Percentiles rank a stretch among this genome's conserved stretches.
Evolutionary conservation across 192 early-diverging fungal species (phyloP).

Genomic region (Backusella morwellensis): DNA sequence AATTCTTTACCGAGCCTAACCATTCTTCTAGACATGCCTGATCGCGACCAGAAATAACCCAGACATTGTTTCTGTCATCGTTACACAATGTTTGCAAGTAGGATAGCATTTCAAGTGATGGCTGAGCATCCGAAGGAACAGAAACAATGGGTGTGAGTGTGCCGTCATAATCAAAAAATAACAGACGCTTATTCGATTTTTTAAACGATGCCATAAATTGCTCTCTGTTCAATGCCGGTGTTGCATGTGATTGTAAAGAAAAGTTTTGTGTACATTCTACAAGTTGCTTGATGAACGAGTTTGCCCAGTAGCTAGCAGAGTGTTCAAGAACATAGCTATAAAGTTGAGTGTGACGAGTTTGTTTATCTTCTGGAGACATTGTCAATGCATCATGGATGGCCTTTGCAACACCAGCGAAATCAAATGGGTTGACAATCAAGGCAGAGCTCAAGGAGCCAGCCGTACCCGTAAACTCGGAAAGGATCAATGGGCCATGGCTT

Average conservation of each 20-base stretch:
- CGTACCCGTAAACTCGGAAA: constrained; percentile 97
- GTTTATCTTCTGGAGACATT: constrained; percentile 63
- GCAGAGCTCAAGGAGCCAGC: constrained; percentile 79
- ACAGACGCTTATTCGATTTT: constrained; percentile 66
- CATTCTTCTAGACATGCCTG: constrained; percentile 81
- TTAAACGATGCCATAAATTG: constrained; percentile 47
- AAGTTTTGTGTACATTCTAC: constrained; percentile 41
- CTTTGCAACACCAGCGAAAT: constrained; percentile 75
- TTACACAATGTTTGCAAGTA: constrained; percentile 62
- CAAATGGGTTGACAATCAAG: constrained; percentile 87
- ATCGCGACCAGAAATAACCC: constrained; percentile 95
- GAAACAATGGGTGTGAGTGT: constrained; percentile 93
- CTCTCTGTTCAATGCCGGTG: constrained; percentile 41
- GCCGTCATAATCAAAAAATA: constrained; percentile 98
- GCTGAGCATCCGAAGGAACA: constrained; percentile 81
- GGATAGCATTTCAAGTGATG: constrained; percentile 83
- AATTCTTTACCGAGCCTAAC: constrained; percentile 65
- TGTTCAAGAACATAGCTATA: constrained; percentile 77
- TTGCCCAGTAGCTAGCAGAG: constrained; percentile 87
- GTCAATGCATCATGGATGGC: constrained; percentile 73
- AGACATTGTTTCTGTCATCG: constrained; percentile 85
- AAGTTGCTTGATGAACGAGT: constrained; percentile 77
- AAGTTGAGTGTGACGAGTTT: constrained; percentile 57
- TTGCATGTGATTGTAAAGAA: constrained; percentile 43
- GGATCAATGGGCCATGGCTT: constrained; percentile 76